Conservation (phyloP, 1,139 yeast genomes). For the Geotrichum bryndzae region DNA sequence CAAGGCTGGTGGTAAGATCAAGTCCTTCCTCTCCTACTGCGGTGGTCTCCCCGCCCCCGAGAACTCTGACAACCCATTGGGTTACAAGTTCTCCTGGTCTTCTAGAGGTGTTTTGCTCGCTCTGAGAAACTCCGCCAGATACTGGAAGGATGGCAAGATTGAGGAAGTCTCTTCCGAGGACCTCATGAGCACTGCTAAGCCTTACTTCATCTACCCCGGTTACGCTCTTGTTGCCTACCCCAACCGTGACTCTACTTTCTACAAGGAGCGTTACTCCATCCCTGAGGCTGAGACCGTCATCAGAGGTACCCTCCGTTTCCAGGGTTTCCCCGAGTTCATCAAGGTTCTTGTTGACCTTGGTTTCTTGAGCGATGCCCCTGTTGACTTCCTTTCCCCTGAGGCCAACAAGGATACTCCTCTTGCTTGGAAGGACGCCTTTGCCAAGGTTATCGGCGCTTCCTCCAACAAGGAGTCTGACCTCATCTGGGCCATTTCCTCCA, state of each 20-base stretch:
- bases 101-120: conserved; percentile 97
- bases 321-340: conserved; percentile 97
- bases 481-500: conserved; percentile 63
- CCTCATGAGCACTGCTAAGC: conserved; percentile 91
- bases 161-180: conserved; percentile 81
- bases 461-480: conserved; percentile 69
- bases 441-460: conserved; percentile 65
- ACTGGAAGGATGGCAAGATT: conserved; percentile 78
- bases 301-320: conserved; percentile 96
- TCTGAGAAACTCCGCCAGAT: conserved; percentile 85
- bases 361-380: conserved; percentile 72
- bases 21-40: conserved; percentile 90
- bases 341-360: conserved; percentile 93
- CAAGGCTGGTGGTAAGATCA: conserved; percentile 82
- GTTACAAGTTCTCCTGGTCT: conserved; percentile 98
- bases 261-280: conserved; percentile 82
- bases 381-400: conserved; percentile 46
- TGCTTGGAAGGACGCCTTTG: conserved; percentile 87
- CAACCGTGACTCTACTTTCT: conserved; percentile 94
- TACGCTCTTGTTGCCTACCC: conserved; percentile 93
- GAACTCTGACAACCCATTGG: conserved; percentile 93
- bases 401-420: conserved; percentile 38
- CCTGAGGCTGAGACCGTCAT: conserved; percentile 97
- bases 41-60: conserved; percentile 99
- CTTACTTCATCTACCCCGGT: conserved; percentile 94